phyloP scores from a whole-genome alignment of 805 yeast species.

The Kazachstania taianensis region DNA sequence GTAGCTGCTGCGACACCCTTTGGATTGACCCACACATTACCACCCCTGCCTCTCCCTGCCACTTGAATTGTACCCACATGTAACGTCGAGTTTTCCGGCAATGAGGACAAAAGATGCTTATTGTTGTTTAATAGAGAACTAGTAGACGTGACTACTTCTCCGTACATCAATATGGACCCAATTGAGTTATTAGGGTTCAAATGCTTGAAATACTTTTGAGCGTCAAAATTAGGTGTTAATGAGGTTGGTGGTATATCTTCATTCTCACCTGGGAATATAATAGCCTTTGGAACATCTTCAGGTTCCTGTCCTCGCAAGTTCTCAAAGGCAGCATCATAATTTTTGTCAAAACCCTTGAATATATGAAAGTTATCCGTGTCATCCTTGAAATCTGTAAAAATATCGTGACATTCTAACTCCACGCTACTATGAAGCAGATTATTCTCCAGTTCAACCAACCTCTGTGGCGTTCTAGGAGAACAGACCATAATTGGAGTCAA shows the following conservation, averaged over 20 bases:
- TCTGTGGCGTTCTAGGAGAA: constrained; percentile 6
- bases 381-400: constrained; percentile 26
- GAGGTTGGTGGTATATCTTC: constrained; percentile 39
- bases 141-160: constrained; percentile 88
- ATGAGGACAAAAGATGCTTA: constrained; percentile 42
- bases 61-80: constrained; percentile 72
- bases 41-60: constrained; percentile 90
- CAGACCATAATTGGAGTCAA: constrained; percentile 57
- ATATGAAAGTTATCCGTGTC: constrained; percentile 19
- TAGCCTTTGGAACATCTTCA: constrained; percentile 44
- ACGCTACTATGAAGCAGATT: constrained; percentile 7
- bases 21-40: constrained; percentile 93
- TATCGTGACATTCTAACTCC: constrained; percentile 23
- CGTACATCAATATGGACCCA: constrained; percentile 63
- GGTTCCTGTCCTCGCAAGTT: constrained; percentile 37
- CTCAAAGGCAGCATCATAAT: constrained; percentile 9
- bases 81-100: constrained; percentile 27
- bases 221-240: constrained; percentile 66
- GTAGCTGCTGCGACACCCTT: constrained; percentile 83
- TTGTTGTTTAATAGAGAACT: constrained; percentile 69
- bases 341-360: constrained; percentile 14
- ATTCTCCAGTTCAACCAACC: constrained; percentile 10
- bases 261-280: constrained; percentile 33
- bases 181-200: constrained; percentile 31
- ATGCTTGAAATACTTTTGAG: constrained; percentile 40